These are phyloP conservation scores for Glycine soja DNA, from an alignment of 306 rosid species.

Conservation along the genomic window DNA sequence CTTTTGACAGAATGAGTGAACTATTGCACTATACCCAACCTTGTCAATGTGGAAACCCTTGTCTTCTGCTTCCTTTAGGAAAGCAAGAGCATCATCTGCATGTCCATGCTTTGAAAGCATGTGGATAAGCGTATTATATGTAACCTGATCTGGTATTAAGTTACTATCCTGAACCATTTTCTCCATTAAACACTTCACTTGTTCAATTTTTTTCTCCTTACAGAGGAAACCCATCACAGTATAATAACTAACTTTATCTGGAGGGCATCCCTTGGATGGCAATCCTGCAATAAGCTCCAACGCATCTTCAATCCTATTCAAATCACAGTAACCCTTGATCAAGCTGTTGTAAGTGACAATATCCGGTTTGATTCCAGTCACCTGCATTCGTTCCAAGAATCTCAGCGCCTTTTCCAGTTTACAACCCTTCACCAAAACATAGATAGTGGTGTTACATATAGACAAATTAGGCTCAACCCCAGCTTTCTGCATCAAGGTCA, in stretches of 20 bases:
- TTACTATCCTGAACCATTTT: conserved; percentile 63
- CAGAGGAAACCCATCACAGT: conserved; percentile 82
- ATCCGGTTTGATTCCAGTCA: conserved; percentile 71
- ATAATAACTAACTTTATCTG: conserved; percentile 86
- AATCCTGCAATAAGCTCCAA: conserved; percentile 71
- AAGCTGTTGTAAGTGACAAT: conserved; percentile 76
- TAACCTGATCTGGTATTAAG: conserved; percentile 78
- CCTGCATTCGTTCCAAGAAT: conserved; percentile 68
- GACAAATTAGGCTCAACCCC: conserved; percentile 81
- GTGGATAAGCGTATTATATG: conserved; percentile 78
- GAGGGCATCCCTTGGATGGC: conserved; percentile 70
- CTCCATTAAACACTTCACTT: conserved; percentile 66
- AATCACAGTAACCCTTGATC: conserved; percentile 84
- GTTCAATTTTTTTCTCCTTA: conserved; percentile 64
- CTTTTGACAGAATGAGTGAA: conserved; percentile 76
- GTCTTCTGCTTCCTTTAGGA: conserved; percentile 80
- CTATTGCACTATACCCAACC: conserved; percentile 85
- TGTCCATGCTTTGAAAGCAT: conserved; percentile 76
- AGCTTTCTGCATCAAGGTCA: conserved; percentile 93
- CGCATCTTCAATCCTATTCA: conserved; percentile 63
- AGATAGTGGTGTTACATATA: conserved; percentile 76
- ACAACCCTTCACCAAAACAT: conserved; percentile 71
- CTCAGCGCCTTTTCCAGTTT: conserved; percentile 74
- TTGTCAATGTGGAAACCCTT: conserved; percentile 74
- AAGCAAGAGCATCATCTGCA: conserved; percentile 72